phyloP scores from a whole-genome alignment of 805 yeast species.

The Komagataella mondaviorum region DNA sequence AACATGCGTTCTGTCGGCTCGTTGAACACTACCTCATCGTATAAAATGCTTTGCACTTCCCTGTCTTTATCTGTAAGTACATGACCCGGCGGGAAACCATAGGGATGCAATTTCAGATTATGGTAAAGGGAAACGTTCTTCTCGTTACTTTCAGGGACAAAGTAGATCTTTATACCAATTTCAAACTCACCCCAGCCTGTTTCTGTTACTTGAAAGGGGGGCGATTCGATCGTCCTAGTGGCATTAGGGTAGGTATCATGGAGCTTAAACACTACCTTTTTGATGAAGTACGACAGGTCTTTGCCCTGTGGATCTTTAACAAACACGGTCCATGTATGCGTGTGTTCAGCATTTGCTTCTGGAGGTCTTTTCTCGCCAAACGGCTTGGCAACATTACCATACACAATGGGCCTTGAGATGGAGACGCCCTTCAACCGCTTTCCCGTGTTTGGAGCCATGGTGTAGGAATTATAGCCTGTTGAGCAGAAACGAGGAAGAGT shows the following conservation, averaged over 20 bases:
- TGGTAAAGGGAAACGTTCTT: conserved; percentile 80
- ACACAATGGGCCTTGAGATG: conserved; percentile 64
- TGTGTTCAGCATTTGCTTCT: conserved; percentile 75
- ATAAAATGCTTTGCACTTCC: conserved; percentile 47
- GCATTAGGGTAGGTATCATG: conserved; percentile 91
- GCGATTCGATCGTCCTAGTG: conserved; percentile 72
- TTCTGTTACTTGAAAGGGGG: conserved; percentile 92
- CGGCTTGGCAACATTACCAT: conserved; percentile 72
- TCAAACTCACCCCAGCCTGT: conserved; percentile 99
- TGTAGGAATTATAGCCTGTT: neutral
- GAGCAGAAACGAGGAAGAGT: neutral
- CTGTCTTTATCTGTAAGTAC: conserved; percentile 13
- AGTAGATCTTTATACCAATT: conserved; percentile 74
- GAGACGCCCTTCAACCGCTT: conserved; percentile 34
- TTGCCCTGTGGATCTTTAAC: conserved; percentile 70
- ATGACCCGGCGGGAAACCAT: conserved; percentile 12
- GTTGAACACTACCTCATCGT: conserved; percentile 86
- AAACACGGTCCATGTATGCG: conserved; percentile 93
- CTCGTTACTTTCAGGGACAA: conserved; percentile 77
- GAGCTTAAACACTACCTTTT: conserved; percentile 84
- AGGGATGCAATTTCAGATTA: conserved; percentile 86
- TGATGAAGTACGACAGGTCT: conserved; percentile 70
- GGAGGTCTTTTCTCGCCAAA: conserved; percentile 39
- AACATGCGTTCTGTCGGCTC: conserved; percentile 92
- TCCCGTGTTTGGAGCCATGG: neutral